Conservation (phyloP, 73 alveolate genomes). For the Stentor coeruleus region DNA sequence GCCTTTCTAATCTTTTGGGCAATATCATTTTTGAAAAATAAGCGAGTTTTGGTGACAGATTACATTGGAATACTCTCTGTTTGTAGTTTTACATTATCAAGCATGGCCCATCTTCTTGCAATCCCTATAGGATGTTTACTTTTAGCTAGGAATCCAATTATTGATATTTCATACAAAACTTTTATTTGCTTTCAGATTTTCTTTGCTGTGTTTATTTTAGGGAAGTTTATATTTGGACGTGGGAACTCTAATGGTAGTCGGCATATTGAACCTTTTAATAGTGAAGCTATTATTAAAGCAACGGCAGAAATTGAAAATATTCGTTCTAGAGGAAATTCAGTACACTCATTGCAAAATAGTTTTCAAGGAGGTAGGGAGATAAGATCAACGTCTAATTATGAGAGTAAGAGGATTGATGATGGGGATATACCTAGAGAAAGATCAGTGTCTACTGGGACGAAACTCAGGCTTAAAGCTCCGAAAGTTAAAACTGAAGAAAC, state of each 20-base stretch:
- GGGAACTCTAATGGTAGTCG: neutral
- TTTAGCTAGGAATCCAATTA: neutral
- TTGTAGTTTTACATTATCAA: neutral
- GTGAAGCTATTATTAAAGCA: neutral
- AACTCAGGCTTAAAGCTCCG: neutral
- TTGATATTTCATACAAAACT: neutral
- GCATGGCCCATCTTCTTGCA: conserved; percentile 13
- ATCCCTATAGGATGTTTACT: neutral
- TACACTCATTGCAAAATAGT: neutral
- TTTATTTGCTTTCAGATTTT: neutral
- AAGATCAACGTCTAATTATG: conserved; percentile 16
- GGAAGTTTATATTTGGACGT: neutral
- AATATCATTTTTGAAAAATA: neutral
- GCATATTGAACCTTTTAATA: neutral
- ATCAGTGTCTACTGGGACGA: conserved; percentile 26
- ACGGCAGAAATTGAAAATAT: neutral
- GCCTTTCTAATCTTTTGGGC: neutral
- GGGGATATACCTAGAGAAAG: conserved; percentile 10
- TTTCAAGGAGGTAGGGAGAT: neutral
- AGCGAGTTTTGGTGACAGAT: neutral
- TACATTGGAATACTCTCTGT: conserved; percentile 12
- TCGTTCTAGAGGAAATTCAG: neutral
- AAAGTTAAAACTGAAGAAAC: neutral
- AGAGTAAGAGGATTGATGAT: neutral
- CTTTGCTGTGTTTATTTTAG: neutral